Conservation (phyloP, 257 asterid species). For the Gynochthodes officinalis region DNA sequence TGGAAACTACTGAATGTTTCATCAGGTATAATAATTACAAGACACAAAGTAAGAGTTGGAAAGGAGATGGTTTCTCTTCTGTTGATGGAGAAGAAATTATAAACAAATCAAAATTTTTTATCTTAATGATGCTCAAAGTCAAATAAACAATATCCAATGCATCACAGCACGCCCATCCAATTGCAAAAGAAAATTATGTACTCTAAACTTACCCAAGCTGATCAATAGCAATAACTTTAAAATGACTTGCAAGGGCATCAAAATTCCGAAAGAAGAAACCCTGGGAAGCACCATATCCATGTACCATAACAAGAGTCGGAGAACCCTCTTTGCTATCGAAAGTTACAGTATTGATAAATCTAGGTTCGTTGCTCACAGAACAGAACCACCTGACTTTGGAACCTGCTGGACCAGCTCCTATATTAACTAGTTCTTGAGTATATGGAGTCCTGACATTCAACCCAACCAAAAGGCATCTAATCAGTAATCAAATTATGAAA, state of each 20-base stretch:
- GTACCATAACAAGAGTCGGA: conserved; percentile 95
- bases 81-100: too few relatives aligned
- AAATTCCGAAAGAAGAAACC: conserved; percentile 97
- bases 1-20: background rate
- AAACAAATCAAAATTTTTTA: background rate
- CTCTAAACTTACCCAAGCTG: conserved; percentile 74
- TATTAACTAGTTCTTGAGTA: conserved; percentile 64
- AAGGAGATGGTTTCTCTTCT: background rate
- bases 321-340: conserved; percentile 83
- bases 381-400: conserved; percentile 89
- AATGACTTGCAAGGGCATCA: conserved; percentile 73
- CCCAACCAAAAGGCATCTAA: background rate
- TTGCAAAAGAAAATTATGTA: background rate
- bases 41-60: background rate
- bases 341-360: conserved; percentile 84
- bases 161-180: background rate
- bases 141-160: background rate
- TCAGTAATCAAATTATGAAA: background rate
- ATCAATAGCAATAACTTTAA: conserved; percentile 86
- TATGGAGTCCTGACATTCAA: conserved; percentile 66
- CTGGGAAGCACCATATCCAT: conserved; percentile 95
- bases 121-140: background rate
- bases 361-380: conserved; percentile 74
- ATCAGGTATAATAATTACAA: background rate
- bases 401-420: conserved; percentile 95